Evolutionary conservation across 768 basidiomycete genomes (phyloP), one percentile per base, ranked within the genome.

Genomic region (Pholiota molesta): DNA sequence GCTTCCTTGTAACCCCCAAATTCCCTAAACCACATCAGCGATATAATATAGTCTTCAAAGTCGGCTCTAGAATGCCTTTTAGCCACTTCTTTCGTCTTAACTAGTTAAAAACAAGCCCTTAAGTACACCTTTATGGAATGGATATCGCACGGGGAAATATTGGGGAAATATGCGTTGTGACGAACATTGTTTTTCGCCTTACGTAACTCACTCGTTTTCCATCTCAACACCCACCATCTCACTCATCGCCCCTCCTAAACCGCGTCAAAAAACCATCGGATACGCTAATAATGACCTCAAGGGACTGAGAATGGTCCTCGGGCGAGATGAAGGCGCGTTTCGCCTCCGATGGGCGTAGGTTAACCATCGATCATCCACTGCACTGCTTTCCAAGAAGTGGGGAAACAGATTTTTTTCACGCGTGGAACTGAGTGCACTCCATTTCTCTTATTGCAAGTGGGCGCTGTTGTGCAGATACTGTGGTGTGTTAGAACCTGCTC

Each of bases 131-230:
- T 13, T 37, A 6, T 37, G 35, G 35, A 37, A 26, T 26, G 26
- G 26, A 26, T 13, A 35, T 35, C 33, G 11, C 11, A 13, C 33
- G 11, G 33, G 33, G n/a, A n/a, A n/a, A n/a, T n/a, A n/a, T n/a
- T n/a, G n/a, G n/a, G 33, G 11, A 35, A 35, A 19, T 33, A 21
- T 31, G 52, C 53, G 26, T 45, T 61, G 55, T 39, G 52, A 31
- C 29, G n/a, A 45, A 33, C 23, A 37, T 52, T 49, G 55, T n/a
- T 40, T 37, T 49, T 11, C 31, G 16, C 39, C 31, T 65, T 65
- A 65, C 59, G 40, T 65, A 65, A 49, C 44, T 49, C 17, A 17
- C 23, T 37, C 28, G 31, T 61, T 55, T 65, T 65, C 59, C 59
- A n/a, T 49, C 56, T 47, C 55, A 16, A 65, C 61, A 49, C 19